Evolutionary conservation across 163 green algal species (phyloP), one percentile per base, ranked within the genome.

Genomic region (Picocystis sp.): DNA sequence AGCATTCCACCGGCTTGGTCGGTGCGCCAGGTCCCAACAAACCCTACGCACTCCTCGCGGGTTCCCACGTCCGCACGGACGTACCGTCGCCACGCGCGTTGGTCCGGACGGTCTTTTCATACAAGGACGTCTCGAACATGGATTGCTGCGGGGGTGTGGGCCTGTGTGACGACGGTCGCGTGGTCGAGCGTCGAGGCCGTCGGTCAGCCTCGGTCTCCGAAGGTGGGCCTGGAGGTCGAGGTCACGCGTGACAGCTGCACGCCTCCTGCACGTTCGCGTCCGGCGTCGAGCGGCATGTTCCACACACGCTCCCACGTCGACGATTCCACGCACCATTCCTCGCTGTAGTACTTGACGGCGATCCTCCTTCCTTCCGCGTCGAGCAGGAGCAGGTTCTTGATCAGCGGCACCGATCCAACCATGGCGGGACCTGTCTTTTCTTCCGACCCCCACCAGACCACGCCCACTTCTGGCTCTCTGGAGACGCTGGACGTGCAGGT

Each of bases 351-450:
- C 67, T 97, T 94, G 23, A 98, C 88, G 9, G 86, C 86, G 38
- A 98, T 92, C 24, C 90, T 71, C 68, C 94, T 93, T 22, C 90
- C 90, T 50, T 98, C 90, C 14, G 76, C 78, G 63, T 98, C 90
- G 33, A 98, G 67, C 43, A 98, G 62, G 14, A 97, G 52, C 29
- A 97, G 65, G 56, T 84, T 92, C 55, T 90, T 88, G 0, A 98
- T 73, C 11, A 85, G 57, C 22, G 89, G 89, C 29, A 38, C 29
- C 29, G 29, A 38, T 12, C 29, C 47, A 54, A 45, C 25, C 47
- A 54, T 38, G 29, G 29, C 29, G 29, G 29, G 29, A 38, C 29
- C 29, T 12, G 29, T 8, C 8, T 38, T 8, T 38, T 38, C 5
- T 38, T 38, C 8, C 29, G 29, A 38, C 5, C 5, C 29, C 29